Percentiles rank a stretch among this genome's conserved stretches.
phyloP scores from a whole-genome alignment of 805 yeast species.

The Starmerella bombicola region DNA sequence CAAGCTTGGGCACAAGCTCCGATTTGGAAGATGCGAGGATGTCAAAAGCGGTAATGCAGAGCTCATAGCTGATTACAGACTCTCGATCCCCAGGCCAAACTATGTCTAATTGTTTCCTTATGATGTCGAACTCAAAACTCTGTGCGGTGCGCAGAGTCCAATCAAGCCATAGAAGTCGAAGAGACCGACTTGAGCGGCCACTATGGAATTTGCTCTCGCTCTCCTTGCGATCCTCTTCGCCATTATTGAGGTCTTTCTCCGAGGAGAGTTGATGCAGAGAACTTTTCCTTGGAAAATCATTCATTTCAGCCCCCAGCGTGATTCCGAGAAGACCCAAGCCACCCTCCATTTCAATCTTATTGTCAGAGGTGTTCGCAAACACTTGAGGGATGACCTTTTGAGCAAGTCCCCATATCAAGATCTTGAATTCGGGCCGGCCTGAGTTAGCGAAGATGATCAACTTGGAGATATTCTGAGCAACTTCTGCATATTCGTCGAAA shows the following conservation, averaged over 20 bases:
- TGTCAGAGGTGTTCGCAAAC: not conserved
- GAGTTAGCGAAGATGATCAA: constrained; percentile 14
- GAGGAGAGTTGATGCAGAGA: not conserved
- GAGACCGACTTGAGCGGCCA: constrained; percentile 10
- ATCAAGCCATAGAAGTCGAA: constrained; percentile 23
- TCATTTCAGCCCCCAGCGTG: not conserved
- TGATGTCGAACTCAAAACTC: constrained; percentile 4
- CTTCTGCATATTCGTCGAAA: not conserved
- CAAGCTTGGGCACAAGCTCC: not conserved
- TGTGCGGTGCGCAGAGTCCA: constrained; percentile 17
- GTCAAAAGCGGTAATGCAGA: constrained; percentile 37
- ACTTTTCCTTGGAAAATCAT: too few species aligned
- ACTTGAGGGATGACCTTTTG: not conserved
- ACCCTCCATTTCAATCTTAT: not conserved
- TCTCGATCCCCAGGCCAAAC: constrained; percentile 24
- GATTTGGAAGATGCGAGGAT: constrained; percentile 11
- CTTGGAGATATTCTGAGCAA: not conserved
- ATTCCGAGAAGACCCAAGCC: not conserved
- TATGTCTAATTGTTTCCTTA: constrained; percentile 17
- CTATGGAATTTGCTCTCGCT: not conserved
- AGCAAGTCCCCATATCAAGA: not conserved
- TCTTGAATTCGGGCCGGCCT: constrained; percentile 15
- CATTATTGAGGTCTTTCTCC: not conserved
- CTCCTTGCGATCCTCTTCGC: not conserved
- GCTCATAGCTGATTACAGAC: constrained; percentile 28